phyloP scores from a whole-genome alignment of 1,284 basidiomycete genomes.

The Cryptococcus sp. region DNA sequence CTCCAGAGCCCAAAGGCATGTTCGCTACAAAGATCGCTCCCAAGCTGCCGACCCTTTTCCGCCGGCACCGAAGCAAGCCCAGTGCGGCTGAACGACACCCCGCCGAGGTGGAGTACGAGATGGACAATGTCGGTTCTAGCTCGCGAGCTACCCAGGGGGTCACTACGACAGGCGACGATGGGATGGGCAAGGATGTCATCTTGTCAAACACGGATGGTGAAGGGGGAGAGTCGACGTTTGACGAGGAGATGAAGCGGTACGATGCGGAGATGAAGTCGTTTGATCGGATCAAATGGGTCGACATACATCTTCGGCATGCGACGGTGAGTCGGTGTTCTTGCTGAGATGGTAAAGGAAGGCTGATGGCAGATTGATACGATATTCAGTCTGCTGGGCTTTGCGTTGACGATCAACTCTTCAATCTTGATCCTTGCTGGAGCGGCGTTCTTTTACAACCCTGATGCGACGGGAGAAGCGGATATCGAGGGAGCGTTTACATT shows the following conservation, averaged over 20 bases:
- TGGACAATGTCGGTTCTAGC: background rate
- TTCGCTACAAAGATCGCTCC: background rate
- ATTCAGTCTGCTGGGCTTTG: constrained; percentile 63
- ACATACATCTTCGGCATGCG: constrained; percentile 70
- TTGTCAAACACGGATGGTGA: background rate
- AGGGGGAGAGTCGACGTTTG: constrained; percentile 15
- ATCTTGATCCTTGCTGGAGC: constrained; percentile 56
- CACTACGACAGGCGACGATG: background rate
- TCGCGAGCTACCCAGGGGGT: background rate
- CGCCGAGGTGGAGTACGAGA: background rate
- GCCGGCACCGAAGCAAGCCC: background rate
- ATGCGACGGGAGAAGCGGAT: constrained; percentile 55
- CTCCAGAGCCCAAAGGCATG: constrained; percentile 9
- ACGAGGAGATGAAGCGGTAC: constrained; percentile 44
- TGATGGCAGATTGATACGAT: constrained; percentile 40
- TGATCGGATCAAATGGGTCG: constrained; percentile 62
- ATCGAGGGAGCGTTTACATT: constrained; percentile 76
- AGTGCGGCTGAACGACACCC: background rate
- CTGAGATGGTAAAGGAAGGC: background rate
- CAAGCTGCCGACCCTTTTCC: constrained; percentile 12
- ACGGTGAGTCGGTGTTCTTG: constrained; percentile 47
- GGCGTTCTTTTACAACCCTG: constrained; percentile 63
- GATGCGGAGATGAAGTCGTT: constrained; percentile 55
- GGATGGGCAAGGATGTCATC: background rate
- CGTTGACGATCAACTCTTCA: constrained; percentile 78